Evolutionary conservation across 148 eudicot genomes (phyloP).

Genomic region (Suaeda aralocaspica): DNA sequence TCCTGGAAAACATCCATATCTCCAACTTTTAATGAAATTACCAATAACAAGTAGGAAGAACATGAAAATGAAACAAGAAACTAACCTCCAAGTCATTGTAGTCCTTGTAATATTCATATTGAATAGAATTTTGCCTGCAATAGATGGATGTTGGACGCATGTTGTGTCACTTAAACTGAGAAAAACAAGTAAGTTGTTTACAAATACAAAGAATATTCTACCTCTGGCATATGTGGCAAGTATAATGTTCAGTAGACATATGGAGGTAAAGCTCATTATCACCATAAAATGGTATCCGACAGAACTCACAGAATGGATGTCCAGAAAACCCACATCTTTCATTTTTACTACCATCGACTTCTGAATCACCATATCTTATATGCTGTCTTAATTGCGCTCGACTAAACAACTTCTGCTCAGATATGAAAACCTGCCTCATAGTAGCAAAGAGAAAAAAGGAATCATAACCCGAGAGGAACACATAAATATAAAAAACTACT

Average conservation of each 20-base stretch:
- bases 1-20: constrained; percentile 35
- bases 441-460: background rate
- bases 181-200: constrained; percentile 16
- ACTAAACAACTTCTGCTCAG: constrained; percentile 86
- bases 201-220: constrained; percentile 29
- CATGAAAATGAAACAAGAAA: constrained; percentile 12
- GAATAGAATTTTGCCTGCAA: constrained; percentile 72
- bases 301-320: constrained; percentile 85
- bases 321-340: constrained; percentile 96
- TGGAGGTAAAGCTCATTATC: constrained; percentile 85
- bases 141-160: constrained; percentile 19
- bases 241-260: constrained; percentile 80
- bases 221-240: constrained; percentile 91
- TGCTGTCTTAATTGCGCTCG: constrained; percentile 71
- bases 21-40: constrained; percentile 8
- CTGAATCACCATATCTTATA: constrained; percentile 65
- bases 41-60: constrained; percentile 1
- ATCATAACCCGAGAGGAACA: background rate
- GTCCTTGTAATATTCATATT: constrained; percentile 66
- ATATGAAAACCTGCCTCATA: constrained; percentile 65
- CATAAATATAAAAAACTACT: too few species aligned
- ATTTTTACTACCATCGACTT: constrained; percentile 81
- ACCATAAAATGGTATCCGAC: constrained; percentile 78
- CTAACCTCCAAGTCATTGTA: constrained; percentile 90
- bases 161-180: constrained; percentile 21